Evolutionary conservation across 1,284 basidiomycete genomes (phyloP), one percentile per base, ranked within the genome.

Genomic region (Termitomyces sp.): DNA sequence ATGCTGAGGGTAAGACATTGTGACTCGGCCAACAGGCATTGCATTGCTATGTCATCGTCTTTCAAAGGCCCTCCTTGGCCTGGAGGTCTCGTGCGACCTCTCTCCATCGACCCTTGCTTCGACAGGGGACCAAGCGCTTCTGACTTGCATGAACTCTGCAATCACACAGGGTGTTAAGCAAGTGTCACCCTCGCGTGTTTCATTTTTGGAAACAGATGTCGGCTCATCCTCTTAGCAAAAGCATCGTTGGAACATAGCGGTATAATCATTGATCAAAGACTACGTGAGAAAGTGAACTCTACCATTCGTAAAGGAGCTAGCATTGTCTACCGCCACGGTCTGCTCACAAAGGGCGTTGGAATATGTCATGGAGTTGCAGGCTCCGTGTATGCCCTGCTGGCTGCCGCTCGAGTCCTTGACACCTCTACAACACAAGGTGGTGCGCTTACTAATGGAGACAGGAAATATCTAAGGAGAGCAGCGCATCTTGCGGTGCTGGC

Each of bases 281-380:
- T 66, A 14, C 48, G 60, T 52, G 33, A 55, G 1, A 66, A 62
- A 26, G 57, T 75, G 5, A 55, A 64, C 13, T 53, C 57, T 1
- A 65, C 78, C 2, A 58, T 77, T 1, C 61, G 65, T 11, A 66
- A 64, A 13, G 78, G 69, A 6, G 75, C 73, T 2, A 61, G 65
- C 3, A 60, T 78, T 8, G 72, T 80, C 6, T 80, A 81, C 56
- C 62, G 65, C 6, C 70, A 68, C 5, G 80, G 80, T 0, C 62
- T 82, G 5, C 69, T 81, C 14, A 69, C 70, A 3, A 82, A 83
- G 62, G 80, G 81, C 19, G 64, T 80, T 14, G 79, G 80, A 0
- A 66, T 82, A 13, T 83, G 81, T 60, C 80, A 83, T 59, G 81
- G 80, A 5, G 71, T 78, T 7, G 75, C 70, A 10, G 79, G 80